Evolutionary conservation across 257 asterid species (phyloP).

Genomic region (Gardenia jasminoides): DNA sequence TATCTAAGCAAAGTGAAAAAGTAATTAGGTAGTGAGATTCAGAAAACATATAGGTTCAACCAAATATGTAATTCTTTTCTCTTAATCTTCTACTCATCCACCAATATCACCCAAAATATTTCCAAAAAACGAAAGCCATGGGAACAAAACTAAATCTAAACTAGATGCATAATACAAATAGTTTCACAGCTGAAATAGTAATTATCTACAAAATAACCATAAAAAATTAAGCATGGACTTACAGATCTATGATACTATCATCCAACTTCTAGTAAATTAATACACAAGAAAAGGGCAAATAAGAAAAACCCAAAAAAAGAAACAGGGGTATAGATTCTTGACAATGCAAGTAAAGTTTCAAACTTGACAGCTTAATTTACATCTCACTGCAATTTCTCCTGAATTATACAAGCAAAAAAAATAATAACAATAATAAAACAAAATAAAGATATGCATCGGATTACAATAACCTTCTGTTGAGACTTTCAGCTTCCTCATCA

Average conservation of each 20-base stretch:
- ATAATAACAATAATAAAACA: background rate
- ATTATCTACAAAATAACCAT: background rate
- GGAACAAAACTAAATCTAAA: background rate
- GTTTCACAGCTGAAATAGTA: background rate
- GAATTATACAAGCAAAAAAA: background rate
- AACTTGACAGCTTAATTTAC: slow-evolving; percentile 2
- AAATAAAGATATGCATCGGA: background rate
- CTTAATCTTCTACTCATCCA: background rate
- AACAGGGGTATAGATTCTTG: background rate
- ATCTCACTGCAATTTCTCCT: background rate
- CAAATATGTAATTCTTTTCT: background rate
- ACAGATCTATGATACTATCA: slow-evolving; percentile 25
- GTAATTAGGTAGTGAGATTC: background rate
- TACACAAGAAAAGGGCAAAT: background rate
- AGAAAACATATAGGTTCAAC: background rate
- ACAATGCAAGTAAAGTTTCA: slow-evolving; percentile 14
- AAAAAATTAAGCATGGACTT: background rate
- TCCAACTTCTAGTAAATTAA: background rate
- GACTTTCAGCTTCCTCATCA: slow-evolving; percentile 87
- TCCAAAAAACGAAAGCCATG: background rate
- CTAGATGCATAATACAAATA: background rate
- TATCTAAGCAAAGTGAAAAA: background rate
- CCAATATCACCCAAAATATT: background rate
- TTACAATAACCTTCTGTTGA: slow-evolving; percentile 55
- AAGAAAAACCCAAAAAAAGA: background rate